phyloP scores from a whole-genome alignment of 2,329 filamentous ascomycete genomes.

The Cyphellophora attinorum region DNA sequence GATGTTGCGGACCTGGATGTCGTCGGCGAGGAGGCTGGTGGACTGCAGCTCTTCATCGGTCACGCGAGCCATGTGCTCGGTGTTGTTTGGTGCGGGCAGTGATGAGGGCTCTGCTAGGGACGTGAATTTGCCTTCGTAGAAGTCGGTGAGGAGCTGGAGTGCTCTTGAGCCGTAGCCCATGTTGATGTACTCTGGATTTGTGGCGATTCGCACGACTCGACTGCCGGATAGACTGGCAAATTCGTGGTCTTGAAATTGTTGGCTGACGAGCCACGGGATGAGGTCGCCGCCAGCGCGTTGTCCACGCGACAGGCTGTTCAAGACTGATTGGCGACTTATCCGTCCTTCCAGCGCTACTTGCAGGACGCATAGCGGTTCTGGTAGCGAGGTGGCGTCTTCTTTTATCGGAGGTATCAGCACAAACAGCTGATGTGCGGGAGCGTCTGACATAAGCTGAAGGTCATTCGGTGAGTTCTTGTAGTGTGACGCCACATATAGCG shows the following conservation, averaged over 20 bases:
- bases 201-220: conserved; percentile 85
- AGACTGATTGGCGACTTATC: conserved; percentile 85
- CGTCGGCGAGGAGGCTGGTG: conserved; percentile 69
- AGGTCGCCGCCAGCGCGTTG: conserved; percentile 84
- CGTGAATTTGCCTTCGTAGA: conserved; percentile 89
- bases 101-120: conserved; percentile 65
- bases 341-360: conserved; percentile 91
- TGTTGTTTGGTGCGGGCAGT: conserved; percentile 26
- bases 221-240: conserved; percentile 91
- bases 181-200: conserved; percentile 81
- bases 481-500: conserved; percentile 90
- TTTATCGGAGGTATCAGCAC: conserved; percentile 81
- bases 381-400: conserved; percentile 66
- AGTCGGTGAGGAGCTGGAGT: conserved; percentile 76
- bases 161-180: conserved; percentile 94
- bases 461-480: conserved; percentile 99
- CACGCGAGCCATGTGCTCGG: conserved; percentile 62
- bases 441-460: conserved; percentile 96
- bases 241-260: conserved; percentile 96
- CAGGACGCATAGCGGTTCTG: conserved; percentile 88
- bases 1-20: conserved; percentile 83
- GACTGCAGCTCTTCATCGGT: conserved; percentile 74
- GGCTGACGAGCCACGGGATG: conserved; percentile 94
- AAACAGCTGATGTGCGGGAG: conserved; percentile 90
- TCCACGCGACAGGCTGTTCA: conserved; percentile 80